Evolutionary conservation across 495 filamentous ascomycete genomes (phyloP).

Genomic region (Neurospora sp.): DNA sequence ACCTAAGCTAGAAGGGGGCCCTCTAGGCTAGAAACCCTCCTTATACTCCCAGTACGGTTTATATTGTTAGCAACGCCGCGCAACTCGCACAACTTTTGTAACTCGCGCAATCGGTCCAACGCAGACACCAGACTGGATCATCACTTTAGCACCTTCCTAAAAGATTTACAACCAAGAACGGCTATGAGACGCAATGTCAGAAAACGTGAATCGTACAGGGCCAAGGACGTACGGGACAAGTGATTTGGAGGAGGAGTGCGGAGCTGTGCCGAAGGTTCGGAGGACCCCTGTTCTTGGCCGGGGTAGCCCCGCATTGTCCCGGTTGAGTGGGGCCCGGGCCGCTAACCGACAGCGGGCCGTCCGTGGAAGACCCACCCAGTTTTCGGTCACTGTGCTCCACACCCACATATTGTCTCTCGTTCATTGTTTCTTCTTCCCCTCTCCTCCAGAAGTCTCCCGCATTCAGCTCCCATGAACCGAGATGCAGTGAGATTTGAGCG

Average conservation of each 20-base stretch:
- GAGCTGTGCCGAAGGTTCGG: too few species aligned
- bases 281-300: too few species aligned
- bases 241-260: background rate
- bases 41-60: too few species aligned
- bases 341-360: background rate
- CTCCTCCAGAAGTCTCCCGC: background rate
- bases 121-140: too few species aligned
- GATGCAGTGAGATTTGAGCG: background rate
- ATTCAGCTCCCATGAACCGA: background rate
- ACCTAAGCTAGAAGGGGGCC: too few species aligned
- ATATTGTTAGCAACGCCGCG: background rate
- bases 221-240: background rate
- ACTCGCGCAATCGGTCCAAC: background rate
- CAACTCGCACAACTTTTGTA: background rate
- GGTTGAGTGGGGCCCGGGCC: background rate
- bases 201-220: background rate
- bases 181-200: background rate
- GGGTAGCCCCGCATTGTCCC: too few species aligned
- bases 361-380: background rate
- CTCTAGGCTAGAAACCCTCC: too few species aligned
- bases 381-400: background rate
- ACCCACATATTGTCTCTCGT: too few species aligned
- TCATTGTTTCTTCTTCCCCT: too few species aligned
- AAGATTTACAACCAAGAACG: background rate
- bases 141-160: background rate